phyloP scores from a whole-genome alignment of 148 eudicot genomes.

The Arctostaphylos glauca region DNA sequence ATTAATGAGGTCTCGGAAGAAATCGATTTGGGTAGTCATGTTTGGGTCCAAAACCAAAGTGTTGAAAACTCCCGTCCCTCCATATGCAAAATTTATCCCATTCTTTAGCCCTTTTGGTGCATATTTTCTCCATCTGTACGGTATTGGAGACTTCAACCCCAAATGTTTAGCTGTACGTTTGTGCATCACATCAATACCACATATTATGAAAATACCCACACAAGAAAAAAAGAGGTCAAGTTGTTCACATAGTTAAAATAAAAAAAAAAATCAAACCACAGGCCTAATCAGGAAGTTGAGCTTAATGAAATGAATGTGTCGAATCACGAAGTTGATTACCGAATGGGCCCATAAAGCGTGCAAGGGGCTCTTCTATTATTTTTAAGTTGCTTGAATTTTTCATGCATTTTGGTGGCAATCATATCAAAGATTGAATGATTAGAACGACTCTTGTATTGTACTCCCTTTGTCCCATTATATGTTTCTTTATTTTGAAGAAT shows the following conservation, averaged over 20 bases:
- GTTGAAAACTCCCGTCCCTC: constrained; percentile 77
- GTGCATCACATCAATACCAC: neutral
- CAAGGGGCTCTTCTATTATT: too few species aligned
- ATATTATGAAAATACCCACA: neutral
- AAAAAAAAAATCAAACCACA: neutral
- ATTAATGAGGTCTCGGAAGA: constrained; percentile 40
- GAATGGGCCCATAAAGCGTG: too few species aligned
- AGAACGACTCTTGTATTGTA: too few species aligned
- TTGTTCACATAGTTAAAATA: neutral
- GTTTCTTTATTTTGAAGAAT: too few species aligned
- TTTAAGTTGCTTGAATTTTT: too few species aligned
- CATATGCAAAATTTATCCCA: constrained; percentile 78
- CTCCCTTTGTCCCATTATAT: too few species aligned
- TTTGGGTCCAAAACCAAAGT: constrained; percentile 55
- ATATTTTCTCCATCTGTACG: constrained; percentile 41
- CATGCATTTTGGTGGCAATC: too few species aligned
- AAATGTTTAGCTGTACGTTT: constrained; percentile 45
- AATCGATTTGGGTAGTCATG: constrained; percentile 79
- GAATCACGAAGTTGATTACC: too few species aligned
- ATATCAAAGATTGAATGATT: too few species aligned
- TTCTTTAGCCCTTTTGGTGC: constrained; percentile 18
- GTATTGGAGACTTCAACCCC: constrained; percentile 52
- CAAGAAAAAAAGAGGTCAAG: neutral
- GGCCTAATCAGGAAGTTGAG: too few species aligned
- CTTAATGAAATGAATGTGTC: too few species aligned